These are phyloP conservation scores for Nadsonia fulvescens DNA, from an alignment of 805 yeast species.

Conservation along the genomic window DNA sequence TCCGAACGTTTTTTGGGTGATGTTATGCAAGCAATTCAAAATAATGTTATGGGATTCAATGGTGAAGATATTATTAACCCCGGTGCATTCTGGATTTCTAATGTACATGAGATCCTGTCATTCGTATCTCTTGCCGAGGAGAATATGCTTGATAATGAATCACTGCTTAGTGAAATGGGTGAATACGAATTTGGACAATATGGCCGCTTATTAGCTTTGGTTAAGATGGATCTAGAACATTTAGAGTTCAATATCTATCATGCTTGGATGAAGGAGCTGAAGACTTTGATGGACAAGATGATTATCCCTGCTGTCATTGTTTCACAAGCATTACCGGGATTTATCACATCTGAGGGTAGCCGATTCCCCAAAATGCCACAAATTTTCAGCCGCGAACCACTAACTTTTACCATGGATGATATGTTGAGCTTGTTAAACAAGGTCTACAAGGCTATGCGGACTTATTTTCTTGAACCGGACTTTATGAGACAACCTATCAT, in stretches of 20 bases:
- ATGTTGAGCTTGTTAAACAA: conserved; percentile 74
- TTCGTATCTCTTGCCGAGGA: conserved; percentile 88
- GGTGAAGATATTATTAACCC: conserved; percentile 79
- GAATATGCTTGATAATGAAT: conserved; percentile 70
- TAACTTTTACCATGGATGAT: conserved; percentile 93
- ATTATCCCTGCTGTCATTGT: conserved; percentile 89
- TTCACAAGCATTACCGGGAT: conserved; percentile 92
- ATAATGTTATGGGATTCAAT: conserved; percentile 55
- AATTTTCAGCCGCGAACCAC: too few relatives aligned
- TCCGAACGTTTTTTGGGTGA: conserved; percentile 82
- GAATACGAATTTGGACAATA: conserved; percentile 83
- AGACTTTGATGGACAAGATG: conserved; percentile 75
- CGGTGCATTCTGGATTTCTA: conserved; percentile 95
- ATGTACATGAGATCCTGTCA: conserved; percentile 86
- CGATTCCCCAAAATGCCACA: conserved; percentile 69
- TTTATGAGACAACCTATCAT: conserved; percentile 71
- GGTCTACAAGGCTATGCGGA: conserved; percentile 84
- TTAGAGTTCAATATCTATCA: conserved; percentile 86
- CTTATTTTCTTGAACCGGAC: conserved; percentile 70
- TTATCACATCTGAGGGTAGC: conserved; percentile 64
- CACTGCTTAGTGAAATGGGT: conserved; percentile 66
- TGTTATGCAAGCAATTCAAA: conserved; percentile 73
- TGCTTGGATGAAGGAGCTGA: conserved; percentile 93
- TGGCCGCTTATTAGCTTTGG: conserved; percentile 71
- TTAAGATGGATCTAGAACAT: conserved; percentile 85